Percentiles rank a stretch among this genome's conserved stretches.
Conservation (phyloP, 208 protist genomes). For the Trypanosoma scelopori region DNA sequence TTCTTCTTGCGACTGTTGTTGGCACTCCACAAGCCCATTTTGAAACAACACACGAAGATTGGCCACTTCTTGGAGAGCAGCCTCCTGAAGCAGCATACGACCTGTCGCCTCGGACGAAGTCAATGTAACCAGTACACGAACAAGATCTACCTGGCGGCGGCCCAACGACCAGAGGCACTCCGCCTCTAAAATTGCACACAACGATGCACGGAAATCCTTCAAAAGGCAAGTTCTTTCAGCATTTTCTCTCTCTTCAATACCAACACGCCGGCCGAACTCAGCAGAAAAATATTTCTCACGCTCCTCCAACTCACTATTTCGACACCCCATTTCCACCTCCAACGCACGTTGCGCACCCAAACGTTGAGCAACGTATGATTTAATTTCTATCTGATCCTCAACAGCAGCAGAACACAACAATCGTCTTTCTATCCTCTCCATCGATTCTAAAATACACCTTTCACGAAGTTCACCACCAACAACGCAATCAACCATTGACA, state of each 20-base stretch:
- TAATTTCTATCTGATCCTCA: constrained; percentile 1
- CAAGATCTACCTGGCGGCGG: not conserved
- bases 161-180: not conserved
- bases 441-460: constrained; percentile 3
- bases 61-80: constrained; percentile 1
- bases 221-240: not conserved
- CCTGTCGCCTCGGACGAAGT: constrained; percentile 1
- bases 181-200: not conserved
- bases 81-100: constrained; percentile 3
- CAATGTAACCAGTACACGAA: not conserved
- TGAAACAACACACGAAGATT: not conserved
- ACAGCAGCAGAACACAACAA: not conserved
- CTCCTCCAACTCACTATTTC: not conserved
- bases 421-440: constrained; percentile 14
- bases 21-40: not conserved
- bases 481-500: not conserved
- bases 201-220: not conserved
- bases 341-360: not conserved
- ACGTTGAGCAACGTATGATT: not conserved
- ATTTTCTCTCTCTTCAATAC: constrained; percentile 7
- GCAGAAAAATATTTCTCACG: constrained; percentile 1
- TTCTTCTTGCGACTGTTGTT: not conserved
- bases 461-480: constrained; percentile 1
- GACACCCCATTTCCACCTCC: not conserved
- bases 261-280: not conserved